Evolutionary conservation across 179 eudicot genomes (phyloP).

Genomic region (Beta lomatogona): DNA sequence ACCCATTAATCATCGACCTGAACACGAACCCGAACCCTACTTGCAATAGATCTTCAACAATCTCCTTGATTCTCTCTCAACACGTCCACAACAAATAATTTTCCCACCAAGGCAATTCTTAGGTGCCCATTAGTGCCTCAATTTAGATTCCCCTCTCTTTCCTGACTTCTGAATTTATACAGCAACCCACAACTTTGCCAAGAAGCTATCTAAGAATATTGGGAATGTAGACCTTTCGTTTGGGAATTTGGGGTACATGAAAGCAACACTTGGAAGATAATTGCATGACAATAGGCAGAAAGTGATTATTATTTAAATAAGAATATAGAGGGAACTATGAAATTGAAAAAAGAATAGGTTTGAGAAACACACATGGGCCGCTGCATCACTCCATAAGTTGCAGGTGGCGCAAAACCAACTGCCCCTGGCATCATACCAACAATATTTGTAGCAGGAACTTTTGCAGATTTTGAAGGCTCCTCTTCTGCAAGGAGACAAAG

Average conservation of each 20-base stretch:
- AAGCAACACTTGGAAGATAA: neutral
- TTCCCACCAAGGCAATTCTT: neutral
- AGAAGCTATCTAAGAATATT: neutral
- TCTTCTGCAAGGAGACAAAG: conserved; percentile 53
- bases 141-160: neutral
- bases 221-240: neutral
- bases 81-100: neutral
- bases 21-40: neutral
- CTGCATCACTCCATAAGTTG: conserved; percentile 62
- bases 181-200: neutral
- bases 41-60: neutral
- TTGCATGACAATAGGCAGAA: neutral
- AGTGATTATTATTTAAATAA: neutral
- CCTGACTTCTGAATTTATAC: neutral
- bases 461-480: conserved; percentile 72
- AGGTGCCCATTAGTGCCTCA: neutral
- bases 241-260: neutral
- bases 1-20: no score
- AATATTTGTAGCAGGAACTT: conserved; percentile 58
- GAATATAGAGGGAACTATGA: neutral
- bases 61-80: neutral
- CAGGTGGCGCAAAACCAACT: conserved; percentile 56
- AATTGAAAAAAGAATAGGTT: neutral
- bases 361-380: conserved; percentile 55
- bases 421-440: conserved; percentile 60